A percentile compares a stretch with the other conserved stretches of the same genome.
phyloP scores from a whole-genome alignment of 306 rosid genomes.

The Fragaria nilgerrensis region DNA sequence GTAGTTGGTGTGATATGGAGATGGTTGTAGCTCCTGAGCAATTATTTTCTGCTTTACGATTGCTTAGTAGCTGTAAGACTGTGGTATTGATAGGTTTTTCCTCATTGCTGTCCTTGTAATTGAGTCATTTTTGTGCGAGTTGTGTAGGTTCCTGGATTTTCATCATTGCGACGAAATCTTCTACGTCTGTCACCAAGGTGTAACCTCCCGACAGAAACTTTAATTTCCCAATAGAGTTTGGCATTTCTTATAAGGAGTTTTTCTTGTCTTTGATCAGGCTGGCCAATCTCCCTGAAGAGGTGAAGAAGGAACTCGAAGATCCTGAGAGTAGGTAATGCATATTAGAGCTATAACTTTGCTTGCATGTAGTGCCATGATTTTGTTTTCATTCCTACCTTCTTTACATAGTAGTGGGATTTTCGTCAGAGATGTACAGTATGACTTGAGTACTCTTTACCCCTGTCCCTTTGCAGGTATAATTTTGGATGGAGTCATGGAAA shows the following conservation, averaged over 20 bases:
- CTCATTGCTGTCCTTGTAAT: neutral
- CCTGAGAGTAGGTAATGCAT: conserved; percentile 68
- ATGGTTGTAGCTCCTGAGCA: neutral
- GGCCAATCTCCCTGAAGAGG: conserved; percentile 71
- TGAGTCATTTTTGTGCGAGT: neutral
- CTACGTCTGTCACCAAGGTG: conserved; percentile 76
- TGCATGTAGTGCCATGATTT: conserved; percentile 7
- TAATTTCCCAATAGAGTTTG: too few species aligned
- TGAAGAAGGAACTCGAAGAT: conserved; percentile 77
- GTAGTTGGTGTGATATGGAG: neutral
- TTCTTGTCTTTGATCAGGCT: conserved; percentile 41
- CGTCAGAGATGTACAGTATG: neutral
- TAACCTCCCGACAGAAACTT: conserved; percentile 8
- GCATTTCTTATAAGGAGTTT: conserved; percentile 9
- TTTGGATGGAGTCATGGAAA: conserved; percentile 99
- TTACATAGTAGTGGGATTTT: neutral
- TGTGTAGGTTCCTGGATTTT: conserved; percentile 58
- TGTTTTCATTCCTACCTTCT: neutral
- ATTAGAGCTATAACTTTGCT: neutral
- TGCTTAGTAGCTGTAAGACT: neutral
- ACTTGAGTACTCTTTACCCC: conserved; percentile 19
- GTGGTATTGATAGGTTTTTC: neutral
- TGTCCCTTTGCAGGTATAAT: conserved; percentile 64
- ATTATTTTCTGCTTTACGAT: neutral
- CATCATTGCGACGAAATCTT: conserved; percentile 68